phyloP scores from a whole-genome alignment of 352 stramenopile genomes.

The Blastocystis sp. region DNA sequence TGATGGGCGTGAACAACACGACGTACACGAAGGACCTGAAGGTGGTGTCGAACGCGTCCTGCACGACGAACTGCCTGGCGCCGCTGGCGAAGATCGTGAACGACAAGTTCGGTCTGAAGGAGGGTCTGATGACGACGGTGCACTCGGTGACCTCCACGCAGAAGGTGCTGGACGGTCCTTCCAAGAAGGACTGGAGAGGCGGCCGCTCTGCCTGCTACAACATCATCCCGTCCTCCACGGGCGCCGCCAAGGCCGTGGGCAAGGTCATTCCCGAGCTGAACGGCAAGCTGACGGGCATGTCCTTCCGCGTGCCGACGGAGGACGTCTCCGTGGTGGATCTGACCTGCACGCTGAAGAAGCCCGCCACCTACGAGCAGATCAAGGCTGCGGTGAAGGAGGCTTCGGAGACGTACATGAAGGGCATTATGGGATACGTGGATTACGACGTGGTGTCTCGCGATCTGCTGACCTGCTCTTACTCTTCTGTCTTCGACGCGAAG shows the following conservation, averaged over 20 bases:
- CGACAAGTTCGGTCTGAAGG: slow-evolving; percentile 95
- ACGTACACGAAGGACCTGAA: slow-evolving; percentile 88
- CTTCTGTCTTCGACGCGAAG: slow-evolving; percentile 93
- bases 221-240: slow-evolving; percentile 96
- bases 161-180: slow-evolving; percentile 92
- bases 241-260: slow-evolving; percentile 94
- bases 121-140: slow-evolving; percentile 97
- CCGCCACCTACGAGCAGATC: slow-evolving; percentile 94
- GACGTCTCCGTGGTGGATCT: slow-evolving; percentile 86
- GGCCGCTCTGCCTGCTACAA: slow-evolving; percentile 93
- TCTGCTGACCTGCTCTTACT: slow-evolving; percentile 90
- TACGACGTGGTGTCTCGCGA: slow-evolving; percentile 93
- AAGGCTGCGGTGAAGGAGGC: slow-evolving; percentile 89
- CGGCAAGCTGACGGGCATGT: slow-evolving; percentile 86
- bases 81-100: slow-evolving; percentile 96
- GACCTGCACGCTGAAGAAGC: slow-evolving; percentile 80
- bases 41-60: slow-evolving; percentile 96
- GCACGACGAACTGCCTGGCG: slow-evolving; percentile 97
- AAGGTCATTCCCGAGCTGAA: slow-evolving; percentile 93
- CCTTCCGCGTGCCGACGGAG: slow-evolving; percentile 84
- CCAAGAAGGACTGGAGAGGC: slow-evolving; percentile 95
- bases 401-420: slow-evolving; percentile 88
- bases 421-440: slow-evolving; percentile 95
- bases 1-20: slow-evolving; percentile 95
- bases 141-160: slow-evolving; percentile 96